phyloP scores from a whole-genome alignment of 2,329 filamentous ascomycete genomes.

The Xylariaceae sp. region DNA sequence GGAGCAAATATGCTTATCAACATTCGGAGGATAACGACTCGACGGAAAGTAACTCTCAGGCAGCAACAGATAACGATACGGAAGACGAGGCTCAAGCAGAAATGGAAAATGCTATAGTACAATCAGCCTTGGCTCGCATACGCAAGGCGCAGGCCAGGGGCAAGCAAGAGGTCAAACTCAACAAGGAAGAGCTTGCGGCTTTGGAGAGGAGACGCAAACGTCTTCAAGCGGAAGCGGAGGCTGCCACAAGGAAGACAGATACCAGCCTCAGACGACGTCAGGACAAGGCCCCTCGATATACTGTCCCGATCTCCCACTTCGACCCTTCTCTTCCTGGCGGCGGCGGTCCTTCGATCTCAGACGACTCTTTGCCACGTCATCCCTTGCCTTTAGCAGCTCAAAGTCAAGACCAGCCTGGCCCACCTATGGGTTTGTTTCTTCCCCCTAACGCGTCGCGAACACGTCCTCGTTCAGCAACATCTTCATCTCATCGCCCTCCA shows the following conservation, averaged over 20 bases:
- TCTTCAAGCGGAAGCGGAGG: slow-evolving; percentile 56
- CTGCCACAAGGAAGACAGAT: slow-evolving; percentile 48
- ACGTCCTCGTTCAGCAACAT: slow-evolving; percentile 51
- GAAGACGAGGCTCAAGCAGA: slow-evolving; percentile 63
- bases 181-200: slow-evolving; percentile 78
- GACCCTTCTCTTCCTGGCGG: slow-evolving; percentile 49
- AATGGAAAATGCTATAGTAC: slow-evolving; percentile 76
- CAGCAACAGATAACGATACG: slow-evolving; percentile 54
- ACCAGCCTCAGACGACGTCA: slow-evolving; percentile 48
- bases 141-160: slow-evolving; percentile 77
- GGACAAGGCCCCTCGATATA: slow-evolving; percentile 54
- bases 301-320: slow-evolving; percentile 60
- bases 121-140: slow-evolving; percentile 81
- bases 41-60: slow-evolving; percentile 56
- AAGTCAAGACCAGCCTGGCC: slow-evolving; percentile 45
- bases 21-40: slow-evolving; percentile 53
- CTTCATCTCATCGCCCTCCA: slow-evolving; percentile 45
- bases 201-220: slow-evolving; percentile 72
- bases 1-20: slow-evolving; percentile 46
- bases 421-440: slow-evolving; percentile 59
- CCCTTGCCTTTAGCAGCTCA: slow-evolving; percentile 47
- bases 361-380: slow-evolving; percentile 47
- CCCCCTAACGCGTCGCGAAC: slow-evolving; percentile 50
- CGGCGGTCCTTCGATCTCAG: slow-evolving; percentile 38
- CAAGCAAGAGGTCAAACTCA: slow-evolving; percentile 79